Evolutionary conservation across 2,329 filamentous ascomycete species (phyloP).

Genomic region (Xylariaceae sp.): DNA sequence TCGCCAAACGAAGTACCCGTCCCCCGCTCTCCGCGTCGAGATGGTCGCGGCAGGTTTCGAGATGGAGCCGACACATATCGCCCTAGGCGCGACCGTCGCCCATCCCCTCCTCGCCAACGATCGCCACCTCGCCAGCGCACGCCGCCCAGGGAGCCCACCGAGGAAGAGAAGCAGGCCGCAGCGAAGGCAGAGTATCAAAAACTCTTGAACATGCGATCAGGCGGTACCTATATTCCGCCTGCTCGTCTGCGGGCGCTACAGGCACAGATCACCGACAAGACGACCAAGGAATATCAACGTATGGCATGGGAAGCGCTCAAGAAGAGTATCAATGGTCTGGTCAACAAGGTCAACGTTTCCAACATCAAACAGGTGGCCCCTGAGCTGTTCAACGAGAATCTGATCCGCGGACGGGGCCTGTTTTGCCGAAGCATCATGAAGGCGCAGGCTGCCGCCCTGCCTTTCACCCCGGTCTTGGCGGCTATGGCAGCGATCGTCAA

Average conservation of each 20-base stretch:
- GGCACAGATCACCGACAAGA: conserved; percentile 95
- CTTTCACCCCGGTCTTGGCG: conserved; percentile 95
- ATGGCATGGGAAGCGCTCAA: conserved; percentile 99
- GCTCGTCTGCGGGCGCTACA: conserved; percentile 88
- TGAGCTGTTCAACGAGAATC: conserved; percentile 92
- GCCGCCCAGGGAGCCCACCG: conserved; percentile 51
- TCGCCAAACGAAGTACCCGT: conserved; percentile 31
- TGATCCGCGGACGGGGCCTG: conserved; percentile 85
- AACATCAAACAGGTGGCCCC: conserved; percentile 98
- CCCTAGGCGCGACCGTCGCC: conserved; percentile 40
- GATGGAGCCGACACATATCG: conserved; percentile 56
- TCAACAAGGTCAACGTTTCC: conserved; percentile 98
- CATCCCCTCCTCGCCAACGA: conserved; percentile 21
- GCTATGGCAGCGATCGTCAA: conserved; percentile 97
- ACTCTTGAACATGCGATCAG: conserved; percentile 87
- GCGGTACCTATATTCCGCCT: conserved; percentile 94
- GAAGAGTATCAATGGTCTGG: conserved; percentile 97
- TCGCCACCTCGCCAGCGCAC: conserved; percentile 32
- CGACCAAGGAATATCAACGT: conserved; percentile 94
- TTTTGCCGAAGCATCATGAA: conserved; percentile 99
- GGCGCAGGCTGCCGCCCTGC: conserved; percentile 91
- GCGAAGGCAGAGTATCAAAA: conserved; percentile 94
- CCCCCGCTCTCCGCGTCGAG: conserved; percentile 37
- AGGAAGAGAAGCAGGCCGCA: conserved; percentile 83
- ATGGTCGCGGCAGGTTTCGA: conserved; percentile 40